These are phyloP conservation scores for Lepiota subincarnata DNA, from an alignment of 768 basidiomycete species.

Conservation along the genomic window DNA sequence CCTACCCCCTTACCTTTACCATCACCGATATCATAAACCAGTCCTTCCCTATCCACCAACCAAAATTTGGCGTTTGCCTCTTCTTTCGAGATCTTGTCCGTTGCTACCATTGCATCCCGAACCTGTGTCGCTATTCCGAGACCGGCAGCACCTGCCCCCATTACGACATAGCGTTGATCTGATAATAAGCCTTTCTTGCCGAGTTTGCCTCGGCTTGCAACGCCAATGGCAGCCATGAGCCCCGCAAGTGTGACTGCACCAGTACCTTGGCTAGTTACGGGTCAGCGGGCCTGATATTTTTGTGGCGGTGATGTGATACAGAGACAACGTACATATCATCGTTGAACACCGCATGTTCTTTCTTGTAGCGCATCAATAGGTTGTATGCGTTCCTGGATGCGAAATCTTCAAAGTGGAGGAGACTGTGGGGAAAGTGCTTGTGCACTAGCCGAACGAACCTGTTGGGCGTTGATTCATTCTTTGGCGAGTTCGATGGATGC, in stretches of 20 bases:
- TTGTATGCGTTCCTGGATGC: conserved; percentile 73
- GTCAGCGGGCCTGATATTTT: neutral
- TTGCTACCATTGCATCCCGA: conserved; percentile 66
- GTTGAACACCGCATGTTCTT: conserved; percentile 72
- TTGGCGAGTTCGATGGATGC: neutral
- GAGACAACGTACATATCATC: conserved; percentile 64
- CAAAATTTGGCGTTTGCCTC: conserved; percentile 69
- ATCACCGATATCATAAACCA: conserved; percentile 24
- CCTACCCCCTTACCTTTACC: conserved; percentile 11
- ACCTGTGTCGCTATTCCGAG: conserved; percentile 76
- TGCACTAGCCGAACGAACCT: conserved; percentile 76
- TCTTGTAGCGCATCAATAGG: conserved; percentile 57
- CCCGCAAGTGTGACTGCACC: conserved; percentile 72
- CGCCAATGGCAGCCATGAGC: conserved; percentile 62
- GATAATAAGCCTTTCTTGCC: conserved; percentile 37
- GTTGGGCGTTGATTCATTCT: neutral
- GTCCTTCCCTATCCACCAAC: conserved; percentile 57
- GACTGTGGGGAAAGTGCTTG: conserved; percentile 60
- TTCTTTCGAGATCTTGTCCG: conserved; percentile 44
- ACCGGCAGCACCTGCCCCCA: conserved; percentile 81
- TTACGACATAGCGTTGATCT: conserved; percentile 75
- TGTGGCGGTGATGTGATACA: neutral
- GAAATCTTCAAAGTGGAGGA: conserved; percentile 86
- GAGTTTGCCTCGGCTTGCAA: conserved; percentile 42
- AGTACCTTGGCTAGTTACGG: conserved; percentile 58